Base-by-base conservation (phyloP, 2,329 filamentous ascomycete genomes). In the Escovopsis weberi region DNA sequence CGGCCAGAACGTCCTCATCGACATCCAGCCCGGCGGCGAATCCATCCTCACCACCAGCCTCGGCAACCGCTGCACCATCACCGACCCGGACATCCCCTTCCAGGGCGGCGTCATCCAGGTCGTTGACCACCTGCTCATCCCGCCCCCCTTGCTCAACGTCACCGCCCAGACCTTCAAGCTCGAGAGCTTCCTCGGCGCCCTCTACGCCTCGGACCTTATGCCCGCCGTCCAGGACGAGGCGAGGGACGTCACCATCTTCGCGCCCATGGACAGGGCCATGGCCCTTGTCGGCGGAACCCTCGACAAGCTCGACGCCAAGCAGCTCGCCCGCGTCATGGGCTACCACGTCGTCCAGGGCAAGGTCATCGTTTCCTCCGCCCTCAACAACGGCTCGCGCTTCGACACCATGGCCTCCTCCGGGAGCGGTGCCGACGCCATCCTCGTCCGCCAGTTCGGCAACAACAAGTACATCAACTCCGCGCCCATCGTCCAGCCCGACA, bases 271-370 rank as follows among this genome's bases (percentile, higher is more conserved):
- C 55, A 61, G 61, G 2, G 77, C 77, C 11, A 77, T 82, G 61
- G 62, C 69, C 32, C 58, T 62, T 26, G 72, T 82, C 37, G 74
- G 70, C 43, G 73, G 66, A 40, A 61, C 68, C 26, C 53, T 76
- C 10, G 55, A 58, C 26, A 66, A 66, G 44, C 56, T 79, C 28
- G 65, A 64, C 23, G 54, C 58, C 0, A 56, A 66, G 4, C 57
- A 74, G 12, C 62, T 82, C 2, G 56, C 64, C 2, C 57, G 56
- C 26, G 67, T 83, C 40, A 64, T 84, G 32, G 60, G 66, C 26
- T 85, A 85, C 59, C 80, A 85, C 55, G 67, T 83, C 41, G 59
- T 84, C 37, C 66, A 68, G n/a, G 67, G 64, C 41, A 61, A 62
- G 6, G 66, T 79, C 2, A 58, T 68, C 2, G 77, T 77, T 53